A percentile compares a stretch with the other conserved stretches of the same genome.
Evolutionary conservation across 495 filamentous ascomycete species (phyloP).

Genomic region (Annulohypoxylon stygium): DNA sequence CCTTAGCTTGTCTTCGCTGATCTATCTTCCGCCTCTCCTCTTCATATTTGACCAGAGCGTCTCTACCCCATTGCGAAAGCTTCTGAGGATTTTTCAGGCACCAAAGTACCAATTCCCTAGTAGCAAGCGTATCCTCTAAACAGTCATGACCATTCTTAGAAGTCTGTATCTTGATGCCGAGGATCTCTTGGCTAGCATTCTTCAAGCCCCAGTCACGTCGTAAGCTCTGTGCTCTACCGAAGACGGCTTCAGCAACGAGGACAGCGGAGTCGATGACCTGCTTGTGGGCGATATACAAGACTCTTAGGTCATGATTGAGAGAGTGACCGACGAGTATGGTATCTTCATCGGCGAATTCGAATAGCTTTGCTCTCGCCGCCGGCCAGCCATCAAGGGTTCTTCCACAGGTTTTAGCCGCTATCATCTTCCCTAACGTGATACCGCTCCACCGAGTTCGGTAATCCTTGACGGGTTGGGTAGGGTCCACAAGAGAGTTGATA

Average conservation of each 20-base stretch:
- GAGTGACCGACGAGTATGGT: conserved; percentile 51
- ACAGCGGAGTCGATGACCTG: conserved; percentile 52
- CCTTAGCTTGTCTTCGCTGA: conserved; percentile 14
- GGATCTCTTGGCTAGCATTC: conserved; percentile 41
- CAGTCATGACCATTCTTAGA: conserved; percentile 51
- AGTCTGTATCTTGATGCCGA: conserved; percentile 53
- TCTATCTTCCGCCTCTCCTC: conserved; percentile 17
- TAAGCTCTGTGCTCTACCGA: conserved; percentile 34
- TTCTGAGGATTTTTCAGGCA: conserved; percentile 42
- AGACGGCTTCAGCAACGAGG: conserved; percentile 44
- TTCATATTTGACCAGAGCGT: conserved; percentile 25
- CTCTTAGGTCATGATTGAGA: conserved; percentile 44
- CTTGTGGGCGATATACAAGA: conserved; percentile 48
- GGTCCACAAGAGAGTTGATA: conserved; percentile 59
- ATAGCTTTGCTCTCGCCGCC: conserved; percentile 52
- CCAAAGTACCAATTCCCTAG: conserved; percentile 55
- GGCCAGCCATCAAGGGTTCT: conserved; percentile 47
- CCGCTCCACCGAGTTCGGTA: conserved; percentile 59
- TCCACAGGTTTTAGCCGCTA: conserved; percentile 15
- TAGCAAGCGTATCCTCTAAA: conserved; percentile 59
- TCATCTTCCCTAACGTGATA: conserved; percentile 38
- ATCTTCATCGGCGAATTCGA: conserved; percentile 54
- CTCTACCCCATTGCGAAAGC: conserved; percentile 31
- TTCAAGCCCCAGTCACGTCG: conserved; percentile 48
- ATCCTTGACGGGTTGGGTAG: conserved; percentile 54